Base-by-base conservation (phyloP, 2,329 filamentous ascomycete species). In the Drechslerella coelobrocha region DNA sequence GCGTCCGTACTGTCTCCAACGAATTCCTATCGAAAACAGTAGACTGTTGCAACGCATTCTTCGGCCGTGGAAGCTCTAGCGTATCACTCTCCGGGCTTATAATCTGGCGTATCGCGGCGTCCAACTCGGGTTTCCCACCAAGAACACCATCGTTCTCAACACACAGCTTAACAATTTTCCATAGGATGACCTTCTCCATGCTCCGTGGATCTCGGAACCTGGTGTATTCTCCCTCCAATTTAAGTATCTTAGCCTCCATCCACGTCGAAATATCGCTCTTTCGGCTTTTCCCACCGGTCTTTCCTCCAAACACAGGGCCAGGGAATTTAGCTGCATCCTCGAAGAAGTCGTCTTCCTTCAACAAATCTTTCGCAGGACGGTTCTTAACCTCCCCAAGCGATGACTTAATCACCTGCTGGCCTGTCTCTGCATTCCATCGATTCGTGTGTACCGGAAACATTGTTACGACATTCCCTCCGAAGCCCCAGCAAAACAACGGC, bases 231-330 rank as follows among this genome's bases (percentile, higher is more conserved):
- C 61, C 72, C n/a, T 69, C 72, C 1, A 63, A 45, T 23, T 72
- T 73, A n/a, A 56, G 52, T 61, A 97, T 93, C 56, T 88, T 91
- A 68, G 84, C 82, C 2, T 83, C 85, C 47, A 99, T 82, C 94
- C 95, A 99, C 1, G 86, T 79, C 45, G 92, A 75, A 0, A 91
- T 85, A 60, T 99, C 93, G 81, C 97, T 99, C 83, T 99, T 99
- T 83, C 96, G 97, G 1, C 88, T 87, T 77, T 97, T 97, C 41
- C 87, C 85, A 78, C 89, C 92, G 17, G 62, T 54, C 47, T 56
- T 73, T 7, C 68, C 65, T 29, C 74, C 75, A 4, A 63, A 75
- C 26, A 99, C 81, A 2, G 95, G 94, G 0, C 94, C 94, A 0
- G 94, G 94, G 76, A 97, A 97, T 74, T 88, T 91, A 17, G 86